phyloP scores from a whole-genome alignment of 441 rosid genomes.

The Erodium texanum region DNA sequence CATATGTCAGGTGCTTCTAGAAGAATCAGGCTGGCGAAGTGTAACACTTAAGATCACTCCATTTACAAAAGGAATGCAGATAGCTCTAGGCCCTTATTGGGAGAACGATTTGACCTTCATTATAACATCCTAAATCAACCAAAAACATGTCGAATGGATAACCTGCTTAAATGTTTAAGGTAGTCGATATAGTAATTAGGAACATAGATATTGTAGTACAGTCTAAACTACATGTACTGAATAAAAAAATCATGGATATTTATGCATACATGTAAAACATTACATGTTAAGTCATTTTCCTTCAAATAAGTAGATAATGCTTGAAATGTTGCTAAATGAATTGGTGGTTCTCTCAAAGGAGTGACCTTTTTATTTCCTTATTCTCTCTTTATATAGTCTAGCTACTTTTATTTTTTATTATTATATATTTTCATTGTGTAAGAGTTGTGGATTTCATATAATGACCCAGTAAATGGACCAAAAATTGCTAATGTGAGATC shows the following conservation, averaged over 20 bases:
- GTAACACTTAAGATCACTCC: slow-evolving; percentile 90
- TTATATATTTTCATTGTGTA: too few relatives aligned
- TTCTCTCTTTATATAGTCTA: too few relatives aligned
- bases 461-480: neutral
- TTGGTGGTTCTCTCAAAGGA: too few relatives aligned
- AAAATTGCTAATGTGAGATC: neutral
- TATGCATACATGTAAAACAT: neutral
- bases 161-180: neutral
- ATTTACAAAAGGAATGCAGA: slow-evolving; percentile 81
- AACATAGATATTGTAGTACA: neutral
- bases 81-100: slow-evolving; percentile 81
- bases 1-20: slow-evolving; percentile 92
- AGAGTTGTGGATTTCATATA: neutral
- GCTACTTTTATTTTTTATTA: too few relatives aligned
- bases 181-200: neutral
- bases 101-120: slow-evolving; percentile 93
- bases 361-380: too few relatives aligned
- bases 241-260: neutral
- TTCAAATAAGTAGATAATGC: neutral
- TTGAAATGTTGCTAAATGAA: neutral
- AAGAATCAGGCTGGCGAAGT: slow-evolving; percentile 73
- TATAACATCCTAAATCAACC: slow-evolving; percentile 56
- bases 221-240: neutral
- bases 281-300: neutral
- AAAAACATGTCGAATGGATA: neutral